Conservation (phyloP, 176 grass and related monocot species). For the Leersia perrieri region DNA sequence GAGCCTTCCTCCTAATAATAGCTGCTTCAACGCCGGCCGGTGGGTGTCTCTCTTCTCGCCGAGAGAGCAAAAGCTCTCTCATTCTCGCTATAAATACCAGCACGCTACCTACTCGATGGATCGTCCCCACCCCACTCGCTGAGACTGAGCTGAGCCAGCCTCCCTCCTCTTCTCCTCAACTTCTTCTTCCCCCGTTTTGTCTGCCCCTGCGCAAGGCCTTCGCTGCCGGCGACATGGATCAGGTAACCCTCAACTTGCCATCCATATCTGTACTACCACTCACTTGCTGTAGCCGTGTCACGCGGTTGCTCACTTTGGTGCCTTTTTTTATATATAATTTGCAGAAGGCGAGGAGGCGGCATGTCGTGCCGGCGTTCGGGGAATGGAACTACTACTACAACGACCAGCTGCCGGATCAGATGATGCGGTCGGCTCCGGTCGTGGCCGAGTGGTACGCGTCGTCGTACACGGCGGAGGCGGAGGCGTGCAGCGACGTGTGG, state of each 20-base stretch:
- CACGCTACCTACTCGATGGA: background rate
- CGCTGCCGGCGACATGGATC: background rate
- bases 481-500: conserved; percentile 35
- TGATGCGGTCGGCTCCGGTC: background rate
- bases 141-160: no score
- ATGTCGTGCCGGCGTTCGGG: conserved; percentile 41
- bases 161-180: background rate
- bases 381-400: conserved; percentile 46
- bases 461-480: background rate
- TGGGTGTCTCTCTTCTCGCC: no score
- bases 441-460: background rate
- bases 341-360: conserved; percentile 17
- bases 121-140: background rate
- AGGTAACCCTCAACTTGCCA: background rate
- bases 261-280: no score
- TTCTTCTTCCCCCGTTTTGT: background rate
- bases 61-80: no score
- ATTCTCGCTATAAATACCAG: background rate
- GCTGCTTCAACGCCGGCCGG: background rate
- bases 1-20: background rate
- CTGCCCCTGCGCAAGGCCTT: background rate
- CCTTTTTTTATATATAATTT: no score
- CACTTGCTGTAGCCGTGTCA: no score
- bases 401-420: background rate
- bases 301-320: no score